These are phyloP conservation scores for Pseudocercospora crystallina DNA, from an alignment of 2,329 filamentous ascomycete species.

Conservation along the genomic window DNA sequence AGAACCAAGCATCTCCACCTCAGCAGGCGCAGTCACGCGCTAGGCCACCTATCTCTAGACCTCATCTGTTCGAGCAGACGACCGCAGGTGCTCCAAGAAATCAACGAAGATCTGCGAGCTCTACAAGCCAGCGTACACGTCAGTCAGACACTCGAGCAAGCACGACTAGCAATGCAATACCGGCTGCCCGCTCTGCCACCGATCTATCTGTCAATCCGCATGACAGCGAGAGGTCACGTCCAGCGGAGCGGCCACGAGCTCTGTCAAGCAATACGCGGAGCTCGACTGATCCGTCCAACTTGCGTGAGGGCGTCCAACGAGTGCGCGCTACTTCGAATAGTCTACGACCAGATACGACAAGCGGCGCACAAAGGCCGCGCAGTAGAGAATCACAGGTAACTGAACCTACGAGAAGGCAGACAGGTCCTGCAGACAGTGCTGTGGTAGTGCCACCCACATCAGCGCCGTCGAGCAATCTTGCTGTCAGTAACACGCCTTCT, in stretches of 20 bases:
- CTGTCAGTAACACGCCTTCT: conserved; percentile 8
- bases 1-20: conserved; percentile 21
- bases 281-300: conserved; percentile 38
- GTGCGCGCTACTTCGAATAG: conserved; percentile 21
- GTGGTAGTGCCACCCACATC: neutral
- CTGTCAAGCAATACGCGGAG: conserved; percentile 47
- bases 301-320: conserved; percentile 19
- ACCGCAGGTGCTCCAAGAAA: conserved; percentile 32
- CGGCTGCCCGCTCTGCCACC: conserved; percentile 63
- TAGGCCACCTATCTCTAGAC: conserved; percentile 47
- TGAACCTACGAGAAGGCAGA: conserved; percentile 9
- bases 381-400: conserved; percentile 9
- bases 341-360: conserved; percentile 7
- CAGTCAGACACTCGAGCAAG: conserved; percentile 45
- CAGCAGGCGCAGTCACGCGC: conserved; percentile 32
- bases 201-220: conserved; percentile 53
- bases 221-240: conserved; percentile 16
- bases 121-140: conserved; percentile 28
- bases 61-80: conserved; percentile 46
- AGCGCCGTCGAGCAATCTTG: conserved; percentile 12
- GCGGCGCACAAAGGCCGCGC: neutral
- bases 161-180: conserved; percentile 36
- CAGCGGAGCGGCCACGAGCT: conserved; percentile 33
- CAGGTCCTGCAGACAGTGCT: neutral
- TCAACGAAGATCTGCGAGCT: conserved; percentile 48